phyloP scores from a whole-genome alignment of 2,329 filamentous ascomycete genomes.

The Aspergillus sp. region DNA sequence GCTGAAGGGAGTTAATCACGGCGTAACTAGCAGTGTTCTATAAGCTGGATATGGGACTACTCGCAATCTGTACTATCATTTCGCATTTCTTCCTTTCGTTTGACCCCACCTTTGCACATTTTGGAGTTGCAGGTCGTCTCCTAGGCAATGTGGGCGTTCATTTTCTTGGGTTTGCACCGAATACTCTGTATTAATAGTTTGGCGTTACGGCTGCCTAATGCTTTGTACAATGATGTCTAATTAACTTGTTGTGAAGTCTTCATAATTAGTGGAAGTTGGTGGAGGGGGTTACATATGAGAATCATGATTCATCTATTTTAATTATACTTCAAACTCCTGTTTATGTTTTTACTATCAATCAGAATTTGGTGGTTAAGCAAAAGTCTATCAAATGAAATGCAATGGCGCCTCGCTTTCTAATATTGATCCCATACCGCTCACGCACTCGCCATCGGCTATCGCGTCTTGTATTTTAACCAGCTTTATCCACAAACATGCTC shows the following conservation, averaged over 20 bases:
- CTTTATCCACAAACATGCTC: background rate
- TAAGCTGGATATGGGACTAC: slow-evolving; percentile 21
- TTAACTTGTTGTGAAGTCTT: slow-evolving; percentile 15
- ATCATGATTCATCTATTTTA: slow-evolving; percentile 5
- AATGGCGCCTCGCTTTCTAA: background rate
- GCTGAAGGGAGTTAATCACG: slow-evolving; percentile 37
- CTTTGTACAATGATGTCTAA: slow-evolving; percentile 26
- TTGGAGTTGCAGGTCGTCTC: slow-evolving; percentile 36
- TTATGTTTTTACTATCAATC: background rate
- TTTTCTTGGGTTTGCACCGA: slow-evolving; percentile 16
- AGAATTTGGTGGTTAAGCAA: background rate
- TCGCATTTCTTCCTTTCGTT: background rate
- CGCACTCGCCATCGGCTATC: background rate
- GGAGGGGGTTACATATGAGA: background rate
- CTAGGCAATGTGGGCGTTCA: slow-evolving; percentile 18
- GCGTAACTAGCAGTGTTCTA: slow-evolving; percentile 41
- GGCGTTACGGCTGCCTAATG: slow-evolving; percentile 19
- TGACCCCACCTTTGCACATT: slow-evolving; percentile 3
- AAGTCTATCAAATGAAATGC: background rate
- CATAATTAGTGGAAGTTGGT: slow-evolving; percentile 12
- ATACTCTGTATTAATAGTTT: slow-evolving; percentile 36
- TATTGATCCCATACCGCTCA: background rate
- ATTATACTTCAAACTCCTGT: background rate
- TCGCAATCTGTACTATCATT: background rate
- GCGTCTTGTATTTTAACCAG: background rate